Evolutionary conservation across 176 grass and related monocot species (phyloP).

Genomic region (Paspalum notatum): DNA sequence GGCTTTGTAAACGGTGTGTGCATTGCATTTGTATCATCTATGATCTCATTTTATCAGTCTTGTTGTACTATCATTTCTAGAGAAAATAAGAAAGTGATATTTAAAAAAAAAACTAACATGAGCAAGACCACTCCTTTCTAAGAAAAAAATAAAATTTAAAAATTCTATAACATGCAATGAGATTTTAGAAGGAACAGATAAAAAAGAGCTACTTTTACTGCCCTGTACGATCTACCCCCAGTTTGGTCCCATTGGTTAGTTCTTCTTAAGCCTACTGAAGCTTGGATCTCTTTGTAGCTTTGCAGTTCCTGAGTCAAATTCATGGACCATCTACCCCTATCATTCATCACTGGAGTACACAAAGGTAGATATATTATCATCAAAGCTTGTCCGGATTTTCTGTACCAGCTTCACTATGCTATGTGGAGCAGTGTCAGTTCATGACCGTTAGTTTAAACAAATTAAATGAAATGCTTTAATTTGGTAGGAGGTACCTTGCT

Average conservation of each 20-base stretch:
- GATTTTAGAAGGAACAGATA: neutral
- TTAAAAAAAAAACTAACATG: no score
- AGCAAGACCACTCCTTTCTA: neutral
- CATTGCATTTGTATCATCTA: neutral
- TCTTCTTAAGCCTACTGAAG: constrained; percentile 22
- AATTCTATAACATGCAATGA: neutral
- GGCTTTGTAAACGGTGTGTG: neutral
- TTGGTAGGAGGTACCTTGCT: neutral
- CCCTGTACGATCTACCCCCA: neutral
- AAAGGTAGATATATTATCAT: constrained; percentile 40
- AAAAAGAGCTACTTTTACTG: constrained; percentile 1
- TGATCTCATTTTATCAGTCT: neutral
- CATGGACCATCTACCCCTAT: constrained; percentile 41
- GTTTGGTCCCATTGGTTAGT: constrained; percentile 10
- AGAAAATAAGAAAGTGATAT: no score
- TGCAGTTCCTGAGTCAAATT: constrained; percentile 43
- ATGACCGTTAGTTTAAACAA: neutral
- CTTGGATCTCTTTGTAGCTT: constrained; percentile 42
- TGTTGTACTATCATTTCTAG: no score
- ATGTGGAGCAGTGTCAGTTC: neutral
- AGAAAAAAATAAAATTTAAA: neutral
- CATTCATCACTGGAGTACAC: constrained; percentile 37
- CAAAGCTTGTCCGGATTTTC: constrained; percentile 26
- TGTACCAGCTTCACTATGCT: neutral
- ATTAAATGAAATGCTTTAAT: neutral